Percentiles rank a stretch among this genome's conserved stretches.
phyloP scores from a whole-genome alignment of 1,139 yeast genomes.

The Geotrichum candidum region DNA sequence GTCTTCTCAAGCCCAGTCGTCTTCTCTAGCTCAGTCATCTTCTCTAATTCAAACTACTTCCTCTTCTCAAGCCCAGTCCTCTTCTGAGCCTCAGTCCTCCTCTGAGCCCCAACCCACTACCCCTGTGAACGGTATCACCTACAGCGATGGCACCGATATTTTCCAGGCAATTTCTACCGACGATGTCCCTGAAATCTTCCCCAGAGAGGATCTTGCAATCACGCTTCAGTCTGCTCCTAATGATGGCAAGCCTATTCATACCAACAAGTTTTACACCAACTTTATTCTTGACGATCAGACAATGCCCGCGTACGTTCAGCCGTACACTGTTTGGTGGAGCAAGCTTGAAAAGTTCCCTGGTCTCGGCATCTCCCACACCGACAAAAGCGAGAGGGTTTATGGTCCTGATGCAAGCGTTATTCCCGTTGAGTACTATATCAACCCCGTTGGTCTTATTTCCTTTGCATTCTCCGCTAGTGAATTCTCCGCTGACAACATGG shows the following conservation, averaged over 20 bases:
- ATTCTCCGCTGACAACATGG: constrained; percentile 42
- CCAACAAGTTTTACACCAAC: constrained; percentile 83
- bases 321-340: constrained; percentile 54
- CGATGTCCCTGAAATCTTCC: constrained; percentile 48
- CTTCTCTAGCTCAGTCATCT: constrained; percentile 12
- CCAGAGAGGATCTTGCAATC: constrained; percentile 44
- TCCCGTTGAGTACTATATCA: constrained; percentile 35
- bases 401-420: constrained; percentile 47
- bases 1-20: constrained; percentile 6
- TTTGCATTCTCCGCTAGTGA: constrained; percentile 33
- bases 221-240: constrained; percentile 48
- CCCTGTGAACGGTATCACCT: constrained; percentile 18
- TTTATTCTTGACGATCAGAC: constrained; percentile 61
- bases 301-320: constrained; percentile 47
- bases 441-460: constrained; percentile 38
- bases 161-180: constrained; percentile 47
- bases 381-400: constrained; percentile 52
- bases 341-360: constrained; percentile 62
- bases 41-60: constrained; percentile 12
- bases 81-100: constrained; percentile 14
- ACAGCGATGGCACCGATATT: constrained; percentile 37
- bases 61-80: constrained; percentile 10
- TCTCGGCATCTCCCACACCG: constrained; percentile 62
- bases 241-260: constrained; percentile 49
- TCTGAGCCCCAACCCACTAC: constrained; percentile 7